phyloP scores from a whole-genome alignment of 345 rosid species.

The Aurinia saxatilis region DNA sequence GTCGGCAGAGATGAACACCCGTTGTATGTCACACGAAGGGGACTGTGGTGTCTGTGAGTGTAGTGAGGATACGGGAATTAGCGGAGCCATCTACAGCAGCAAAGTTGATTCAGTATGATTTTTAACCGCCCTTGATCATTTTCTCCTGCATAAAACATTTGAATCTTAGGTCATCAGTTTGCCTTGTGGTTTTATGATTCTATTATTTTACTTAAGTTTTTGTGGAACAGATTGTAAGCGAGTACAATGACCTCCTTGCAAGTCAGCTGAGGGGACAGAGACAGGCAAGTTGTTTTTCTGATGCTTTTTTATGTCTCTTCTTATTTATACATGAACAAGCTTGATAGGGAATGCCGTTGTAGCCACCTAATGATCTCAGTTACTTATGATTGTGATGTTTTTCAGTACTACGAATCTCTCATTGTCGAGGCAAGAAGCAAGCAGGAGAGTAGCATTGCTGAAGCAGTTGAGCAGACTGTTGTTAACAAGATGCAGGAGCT shows the following conservation, averaged over 20 bases:
- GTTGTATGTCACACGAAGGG: slow-evolving; percentile 52
- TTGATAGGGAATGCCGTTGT: not conserved
- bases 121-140: not conserved
- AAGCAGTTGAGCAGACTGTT: slow-evolving; percentile 63
- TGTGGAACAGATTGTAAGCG: slow-evolving; percentile 57
- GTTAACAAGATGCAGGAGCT: slow-evolving; percentile 51
- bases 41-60: slow-evolving; percentile 61
- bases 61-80: slow-evolving; percentile 74
- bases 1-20: slow-evolving; percentile 46
- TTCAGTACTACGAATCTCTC: slow-evolving; percentile 75
- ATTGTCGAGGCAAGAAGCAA: slow-evolving; percentile 67
- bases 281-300: slow-evolving; percentile 46
- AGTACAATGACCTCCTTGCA: slow-evolving; percentile 83
- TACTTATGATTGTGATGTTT: slow-evolving; percentile 4
- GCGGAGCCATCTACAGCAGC: slow-evolving; percentile 71
- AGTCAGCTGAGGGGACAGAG: slow-evolving; percentile 72
- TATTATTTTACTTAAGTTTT: not conserved
- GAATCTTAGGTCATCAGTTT: not conserved
- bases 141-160: not conserved
- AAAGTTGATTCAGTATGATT: slow-evolving; percentile 80
- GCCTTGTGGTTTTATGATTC: not conserved
- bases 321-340: slow-evolving; percentile 5
- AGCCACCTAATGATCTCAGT: slow-evolving; percentile 1
- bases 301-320: not conserved
- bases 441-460: slow-evolving; percentile 47